Conservation (phyloP, 257 asterid species). For the Forsythia viridissima region DNA sequence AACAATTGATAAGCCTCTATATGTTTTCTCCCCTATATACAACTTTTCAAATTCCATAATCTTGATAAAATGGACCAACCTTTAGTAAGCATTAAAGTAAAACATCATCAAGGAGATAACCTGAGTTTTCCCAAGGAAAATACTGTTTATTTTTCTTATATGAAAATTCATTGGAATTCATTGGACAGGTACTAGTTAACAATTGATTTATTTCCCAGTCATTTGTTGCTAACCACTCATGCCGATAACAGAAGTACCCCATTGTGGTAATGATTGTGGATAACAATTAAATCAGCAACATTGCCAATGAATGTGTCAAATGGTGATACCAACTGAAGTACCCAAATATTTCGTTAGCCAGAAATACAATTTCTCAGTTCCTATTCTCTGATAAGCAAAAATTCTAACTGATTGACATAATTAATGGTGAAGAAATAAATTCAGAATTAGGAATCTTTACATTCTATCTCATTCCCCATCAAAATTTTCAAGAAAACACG, state of each 20-base stretch:
- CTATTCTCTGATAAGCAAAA: neutral
- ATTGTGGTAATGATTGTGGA: neutral
- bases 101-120: neutral
- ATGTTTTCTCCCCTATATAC: neutral
- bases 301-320: neutral
- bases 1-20: neutral
- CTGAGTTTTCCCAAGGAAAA: neutral
- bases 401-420: neutral
- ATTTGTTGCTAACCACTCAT: neutral
- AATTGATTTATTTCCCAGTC: neutral
- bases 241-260: neutral
- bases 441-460: neutral
- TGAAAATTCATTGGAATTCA: neutral
- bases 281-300: neutral
- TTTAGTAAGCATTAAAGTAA: neutral
- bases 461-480: neutral
- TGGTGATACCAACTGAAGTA: neutral
- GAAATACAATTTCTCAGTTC: slow-evolving; percentile 11
- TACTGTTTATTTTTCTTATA: neutral
- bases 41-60: neutral
- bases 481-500: slow-evolving; percentile 10
- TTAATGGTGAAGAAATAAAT: slow-evolving; percentile 7
- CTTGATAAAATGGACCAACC: neutral
- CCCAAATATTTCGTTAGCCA: neutral
- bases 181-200: neutral